Conservation (phyloP, 2,329 filamentous ascomycete genomes). For the Domatiomyces globalis region DNA sequence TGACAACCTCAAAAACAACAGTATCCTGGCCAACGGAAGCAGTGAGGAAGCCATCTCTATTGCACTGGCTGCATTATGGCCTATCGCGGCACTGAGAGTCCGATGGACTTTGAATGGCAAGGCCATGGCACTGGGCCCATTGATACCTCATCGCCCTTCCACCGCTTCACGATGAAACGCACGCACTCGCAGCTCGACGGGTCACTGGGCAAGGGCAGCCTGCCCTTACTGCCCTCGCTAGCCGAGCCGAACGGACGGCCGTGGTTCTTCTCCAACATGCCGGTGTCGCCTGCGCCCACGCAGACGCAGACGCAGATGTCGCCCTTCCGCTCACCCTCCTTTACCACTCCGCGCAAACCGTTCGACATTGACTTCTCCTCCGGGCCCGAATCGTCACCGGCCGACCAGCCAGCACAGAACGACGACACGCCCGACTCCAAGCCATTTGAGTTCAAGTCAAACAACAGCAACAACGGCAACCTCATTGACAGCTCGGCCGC, state of each 20-base stretch:
- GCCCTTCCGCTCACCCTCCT: constrained; percentile 29
- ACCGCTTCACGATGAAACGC: constrained; percentile 36
- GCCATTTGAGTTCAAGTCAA: constrained; percentile 10
- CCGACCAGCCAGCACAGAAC: constrained; percentile 31
- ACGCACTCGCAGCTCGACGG: constrained; percentile 30
- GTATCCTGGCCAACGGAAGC: neutral
- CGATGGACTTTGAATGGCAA: constrained; percentile 40
- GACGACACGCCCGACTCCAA: constrained; percentile 35
- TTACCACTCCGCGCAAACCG: constrained; percentile 35
- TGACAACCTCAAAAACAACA: neutral
- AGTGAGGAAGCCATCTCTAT: neutral
- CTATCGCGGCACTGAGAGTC: constrained; percentile 27
- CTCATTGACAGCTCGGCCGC: constrained; percentile 8
- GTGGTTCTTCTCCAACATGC: constrained; percentile 34
- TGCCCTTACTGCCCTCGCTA: constrained; percentile 32
- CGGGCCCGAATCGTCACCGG: constrained; percentile 32
- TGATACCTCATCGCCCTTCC: constrained; percentile 33
- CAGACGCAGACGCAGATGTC: constrained; percentile 10
- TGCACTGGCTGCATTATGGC: constrained; percentile 9
- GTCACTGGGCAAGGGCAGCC: constrained; percentile 26
- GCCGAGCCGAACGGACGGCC: constrained; percentile 37
- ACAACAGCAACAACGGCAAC: neutral
- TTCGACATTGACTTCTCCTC: constrained; percentile 35
- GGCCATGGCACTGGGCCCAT: constrained; percentile 31
- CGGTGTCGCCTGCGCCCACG: constrained; percentile 19